Base-by-base conservation (phyloP, 2,329 filamentous ascomycete species). In the Paraphaeosphaeria minitans region DNA sequence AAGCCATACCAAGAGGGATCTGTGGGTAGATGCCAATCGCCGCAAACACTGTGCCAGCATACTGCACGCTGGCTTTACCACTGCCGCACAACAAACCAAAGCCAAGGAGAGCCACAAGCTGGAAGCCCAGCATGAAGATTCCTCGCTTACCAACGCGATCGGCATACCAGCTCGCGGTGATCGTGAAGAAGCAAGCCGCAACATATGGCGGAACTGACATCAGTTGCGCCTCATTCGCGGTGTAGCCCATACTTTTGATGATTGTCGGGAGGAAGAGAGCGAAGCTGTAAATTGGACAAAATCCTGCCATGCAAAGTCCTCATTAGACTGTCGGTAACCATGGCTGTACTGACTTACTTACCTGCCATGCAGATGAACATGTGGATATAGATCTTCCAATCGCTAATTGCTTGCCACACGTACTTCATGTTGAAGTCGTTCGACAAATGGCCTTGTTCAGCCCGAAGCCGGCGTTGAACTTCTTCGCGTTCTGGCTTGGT, bases 161-260 rank as follows among this genome's bases (percentile, higher is more conserved):
- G 1, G 72, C 71, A 35, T 69, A 68, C 60, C 66, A 74, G 41
- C 68, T 70, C 6, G 65, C 73, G 3, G 53, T 61, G 13, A 76
- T 75, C 6, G 72, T 75, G 45, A 76, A 75, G 58, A 73, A 62
- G 48, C 74, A 77, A 12, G 75, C 75, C 49, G 67, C 73, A 8
- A 88, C 83, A 70, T 89, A 90, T 1, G 87, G 87, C 0, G 89
- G 89, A 1, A 80, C 84, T 10, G 70, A 72, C 72, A 75, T 73
- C 16, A 74, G 65, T 45, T 75, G 71, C 0, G 71, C 71, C 16
- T 72, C 65, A 50, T 73, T 75, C 16, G 82, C 79, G 57, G 76
- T 81, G 72, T 88, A 90, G n/a, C 85, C 83, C 66, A 76, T 82
- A 6, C 87, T 89, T 58, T 82, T 79, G 50, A 92, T 89, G 56